Base-by-base conservation (phyloP, 345 rosid species). In the Citrus cavaleriei region DNA sequence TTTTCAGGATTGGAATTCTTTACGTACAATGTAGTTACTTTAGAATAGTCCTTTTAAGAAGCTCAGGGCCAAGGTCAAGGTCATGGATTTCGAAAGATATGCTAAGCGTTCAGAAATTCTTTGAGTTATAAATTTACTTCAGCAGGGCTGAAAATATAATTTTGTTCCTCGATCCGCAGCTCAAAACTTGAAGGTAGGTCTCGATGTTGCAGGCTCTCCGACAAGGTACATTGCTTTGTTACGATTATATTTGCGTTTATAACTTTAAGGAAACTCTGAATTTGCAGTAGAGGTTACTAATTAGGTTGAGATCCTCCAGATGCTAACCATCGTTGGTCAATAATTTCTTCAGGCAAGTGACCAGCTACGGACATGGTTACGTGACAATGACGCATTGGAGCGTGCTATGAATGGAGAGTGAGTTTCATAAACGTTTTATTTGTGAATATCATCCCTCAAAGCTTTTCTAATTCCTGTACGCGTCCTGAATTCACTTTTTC, bases 111-210 rank as follows among this genome's bases (percentile, higher is more conserved):
- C 49, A 66, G 58, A 46, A 46, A 46, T 46, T 46, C 51, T 46
- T 46, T 13, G 18, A 12, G 51, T 46, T 46, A 13, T 13, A 46
- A 3, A 46, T 68, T 34, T 21, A 55, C 55, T 67, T 42, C 6
- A 49, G 13, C 28, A 27, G 49, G 68, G 59, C 8, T 57, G 70
- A 42, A 65, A 63, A 8, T 55, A 27, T 27, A 12, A 13, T 30
- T 6, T 5, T 54, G 61, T 74, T 30, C 22, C 80, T 81, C 46
- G 46, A 40, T 40, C 80, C 74, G 76, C 91, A 96, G 98, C 84
- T 90, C 91, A 24, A 92, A 91, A 65, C 97, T 96, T 55, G 85
- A 93, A 89, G 98, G 94, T 61, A 90, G 99, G 85, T 28, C 92
- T 35, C 86, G 77, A 37, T 75, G 86, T 85, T 96, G 98, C 88